These are phyloP conservation scores for Harrya chromipes DNA, from an alignment of 768 basidiomycete genomes.

Conservation along the genomic window DNA sequence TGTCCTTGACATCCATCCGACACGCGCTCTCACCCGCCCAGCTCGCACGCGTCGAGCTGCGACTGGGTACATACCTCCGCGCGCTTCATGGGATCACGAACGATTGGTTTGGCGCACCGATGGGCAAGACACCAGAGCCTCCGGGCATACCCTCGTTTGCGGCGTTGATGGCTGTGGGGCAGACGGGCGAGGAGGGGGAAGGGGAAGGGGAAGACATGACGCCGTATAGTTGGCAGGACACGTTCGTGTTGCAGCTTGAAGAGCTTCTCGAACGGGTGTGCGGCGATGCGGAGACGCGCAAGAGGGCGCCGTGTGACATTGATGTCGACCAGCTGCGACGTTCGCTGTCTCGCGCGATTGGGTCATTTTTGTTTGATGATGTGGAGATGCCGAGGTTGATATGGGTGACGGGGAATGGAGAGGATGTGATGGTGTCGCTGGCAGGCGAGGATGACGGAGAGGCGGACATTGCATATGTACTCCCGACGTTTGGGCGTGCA, in stretches of 20 bases:
- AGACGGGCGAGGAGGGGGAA: conserved; percentile 4
- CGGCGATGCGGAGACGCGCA: conserved; percentile 13
- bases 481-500: conserved; percentile 48
- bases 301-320: conserved; percentile 16
- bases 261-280: conserved; percentile 47
- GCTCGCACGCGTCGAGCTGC: conserved; percentile 50
- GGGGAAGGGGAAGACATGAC: conserved; percentile 24
- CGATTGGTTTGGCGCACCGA: conserved; percentile 68
- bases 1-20: conserved; percentile 37
- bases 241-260: conserved; percentile 61
- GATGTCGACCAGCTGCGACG: conserved; percentile 43
- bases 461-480: conserved; percentile 32
- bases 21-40: conserved; percentile 36
- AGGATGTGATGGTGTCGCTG: conserved; percentile 53
- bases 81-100: conserved; percentile 71
- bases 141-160: conserved; percentile 25
- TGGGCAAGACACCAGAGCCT: conserved; percentile 28
- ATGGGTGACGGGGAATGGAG: conserved; percentile 58
- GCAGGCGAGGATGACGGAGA: conserved; percentile 18
- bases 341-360: conserved; percentile 66
- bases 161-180: conserved; percentile 1
- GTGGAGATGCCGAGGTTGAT: conserved; percentile 67
- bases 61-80: conserved; percentile 57
- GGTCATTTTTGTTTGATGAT: conserved; percentile 73
- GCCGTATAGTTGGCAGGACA: conserved; percentile 71